Evolutionary conservation across 208 protist genomes (phyloP).

Genomic region (Phytomonas sp.): DNA sequence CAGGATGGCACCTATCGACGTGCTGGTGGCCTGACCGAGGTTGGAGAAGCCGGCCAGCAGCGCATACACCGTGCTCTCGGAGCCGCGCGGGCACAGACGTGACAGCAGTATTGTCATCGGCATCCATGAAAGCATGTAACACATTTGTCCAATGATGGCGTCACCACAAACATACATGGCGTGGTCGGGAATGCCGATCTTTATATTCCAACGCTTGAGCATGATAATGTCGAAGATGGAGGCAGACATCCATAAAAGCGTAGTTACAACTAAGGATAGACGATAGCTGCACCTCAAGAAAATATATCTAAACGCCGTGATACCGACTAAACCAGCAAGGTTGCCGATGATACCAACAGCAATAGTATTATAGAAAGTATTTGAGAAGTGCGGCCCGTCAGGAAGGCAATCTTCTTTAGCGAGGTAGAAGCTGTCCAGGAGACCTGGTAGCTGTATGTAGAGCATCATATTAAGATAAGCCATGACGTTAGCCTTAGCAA

Average conservation of each 20-base stretch:
- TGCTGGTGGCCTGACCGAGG: slow-evolving; percentile 43
- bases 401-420: slow-evolving; percentile 28
- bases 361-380: slow-evolving; percentile 59
- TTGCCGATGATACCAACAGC: slow-evolving; percentile 28
- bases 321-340: slow-evolving; percentile 27
- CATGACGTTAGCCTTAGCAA: slow-evolving; percentile 60
- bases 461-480: slow-evolving; percentile 31
- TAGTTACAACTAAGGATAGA: slow-evolving; percentile 30
- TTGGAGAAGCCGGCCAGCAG: slow-evolving; percentile 69
- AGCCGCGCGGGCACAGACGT: slow-evolving; percentile 62
- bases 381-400: slow-evolving; percentile 46
- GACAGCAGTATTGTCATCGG: slow-evolving; percentile 62
- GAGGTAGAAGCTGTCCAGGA: slow-evolving; percentile 39
- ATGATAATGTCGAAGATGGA: slow-evolving; percentile 55
- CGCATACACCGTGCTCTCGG: slow-evolving; percentile 65
- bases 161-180: slow-evolving; percentile 70
- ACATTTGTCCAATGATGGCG: slow-evolving; percentile 39
- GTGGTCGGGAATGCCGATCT: slow-evolving; percentile 40
- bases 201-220: slow-evolving; percentile 50
- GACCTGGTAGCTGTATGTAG: slow-evolving; percentile 33
- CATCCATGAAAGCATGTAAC: slow-evolving; percentile 66
- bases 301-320: slow-evolving; percentile 40
- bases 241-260: slow-evolving; percentile 23
- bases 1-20: slow-evolving; percentile 29
- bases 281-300: slow-evolving; percentile 47